Evolutionary conservation across 495 filamentous ascomycete genomes (phyloP).

Genomic region (Poronia punctata): DNA sequence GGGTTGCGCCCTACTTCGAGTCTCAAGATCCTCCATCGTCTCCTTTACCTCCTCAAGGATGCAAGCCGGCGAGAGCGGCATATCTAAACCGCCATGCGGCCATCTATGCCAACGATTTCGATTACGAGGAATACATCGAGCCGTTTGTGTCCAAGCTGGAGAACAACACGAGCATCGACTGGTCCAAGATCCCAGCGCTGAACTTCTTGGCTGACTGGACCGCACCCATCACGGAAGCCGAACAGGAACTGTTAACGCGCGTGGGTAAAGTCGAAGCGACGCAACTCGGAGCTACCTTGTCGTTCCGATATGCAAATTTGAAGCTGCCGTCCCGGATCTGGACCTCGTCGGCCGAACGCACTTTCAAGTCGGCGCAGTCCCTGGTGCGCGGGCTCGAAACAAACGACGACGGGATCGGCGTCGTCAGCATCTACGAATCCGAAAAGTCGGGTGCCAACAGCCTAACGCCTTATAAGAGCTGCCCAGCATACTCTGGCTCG

Average conservation of each 20-base stretch:
- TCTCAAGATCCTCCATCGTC: constrained; percentile 36
- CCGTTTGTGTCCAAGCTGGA: constrained; percentile 38
- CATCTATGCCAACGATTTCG: constrained; percentile 44
- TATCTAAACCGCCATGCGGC: constrained; percentile 43
- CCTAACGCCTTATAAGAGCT: constrained; percentile 42
- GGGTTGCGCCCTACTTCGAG: constrained; percentile 44
- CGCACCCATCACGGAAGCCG: constrained; percentile 35
- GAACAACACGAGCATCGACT: constrained; percentile 32
- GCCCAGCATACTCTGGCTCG: constrained; percentile 40
- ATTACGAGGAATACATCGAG: constrained; percentile 40
- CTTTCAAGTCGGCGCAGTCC: constrained; percentile 35
- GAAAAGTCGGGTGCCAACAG: constrained; percentile 35
- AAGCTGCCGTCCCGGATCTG: constrained; percentile 36
- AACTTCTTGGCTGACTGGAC: constrained; percentile 36
- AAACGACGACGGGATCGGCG: constrained; percentile 33
- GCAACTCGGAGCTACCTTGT: constrained; percentile 32
- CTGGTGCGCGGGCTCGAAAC: constrained; percentile 37
- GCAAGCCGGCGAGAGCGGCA: constrained; percentile 31
- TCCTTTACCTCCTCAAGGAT: constrained; percentile 32
- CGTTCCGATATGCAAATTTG: constrained; percentile 38
- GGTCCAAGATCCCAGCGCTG: constrained; percentile 30
- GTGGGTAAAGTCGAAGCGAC: constrained; percentile 38
- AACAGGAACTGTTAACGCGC: constrained; percentile 36
- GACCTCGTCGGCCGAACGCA: constrained; percentile 44
- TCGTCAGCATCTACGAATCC: constrained; percentile 33